These are phyloP conservation scores for Phytophthora meadii DNA, from an alignment of 352 stramenopile genomes.

Conservation along the genomic window DNA sequence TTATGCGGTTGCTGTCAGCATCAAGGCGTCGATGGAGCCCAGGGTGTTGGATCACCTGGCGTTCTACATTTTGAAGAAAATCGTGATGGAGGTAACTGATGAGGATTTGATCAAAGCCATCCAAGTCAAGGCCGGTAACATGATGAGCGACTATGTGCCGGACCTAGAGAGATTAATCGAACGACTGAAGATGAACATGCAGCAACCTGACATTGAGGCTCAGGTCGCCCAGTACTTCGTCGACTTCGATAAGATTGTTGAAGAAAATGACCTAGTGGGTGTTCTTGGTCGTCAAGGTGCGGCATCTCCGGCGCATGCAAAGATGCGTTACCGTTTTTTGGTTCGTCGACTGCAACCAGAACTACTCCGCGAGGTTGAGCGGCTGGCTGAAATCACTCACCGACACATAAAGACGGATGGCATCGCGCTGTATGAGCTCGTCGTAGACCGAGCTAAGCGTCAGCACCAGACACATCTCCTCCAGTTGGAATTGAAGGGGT, in stretches of 20 bases:
- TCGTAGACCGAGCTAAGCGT: background rate
- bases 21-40: conserved; percentile 6
- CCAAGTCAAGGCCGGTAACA: background rate
- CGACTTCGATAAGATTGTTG: background rate
- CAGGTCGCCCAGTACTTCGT: conserved; percentile 1
- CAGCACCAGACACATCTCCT: background rate
- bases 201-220: conserved; percentile 1
- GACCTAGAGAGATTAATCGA: background rate
- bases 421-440: background rate
- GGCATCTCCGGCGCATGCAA: background rate
- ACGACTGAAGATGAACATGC: conserved; percentile 5
- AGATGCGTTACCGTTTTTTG: background rate
- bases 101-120: background rate
- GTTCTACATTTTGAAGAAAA: conserved; percentile 5
- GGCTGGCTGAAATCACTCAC: background rate
- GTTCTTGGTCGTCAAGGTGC: conserved; percentile 1
- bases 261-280: background rate
- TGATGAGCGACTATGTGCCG: conserved; percentile 6
- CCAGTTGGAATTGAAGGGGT: background rate
- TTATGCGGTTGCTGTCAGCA: conserved; percentile 7
- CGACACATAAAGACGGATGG: too few species aligned
- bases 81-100: background rate
- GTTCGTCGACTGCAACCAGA: background rate
- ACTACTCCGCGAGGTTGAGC: background rate
- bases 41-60: conserved; percentile 6